Base-by-base conservation (phyloP, 768 basidiomycete species). In the Termitomyces sp. region DNA sequence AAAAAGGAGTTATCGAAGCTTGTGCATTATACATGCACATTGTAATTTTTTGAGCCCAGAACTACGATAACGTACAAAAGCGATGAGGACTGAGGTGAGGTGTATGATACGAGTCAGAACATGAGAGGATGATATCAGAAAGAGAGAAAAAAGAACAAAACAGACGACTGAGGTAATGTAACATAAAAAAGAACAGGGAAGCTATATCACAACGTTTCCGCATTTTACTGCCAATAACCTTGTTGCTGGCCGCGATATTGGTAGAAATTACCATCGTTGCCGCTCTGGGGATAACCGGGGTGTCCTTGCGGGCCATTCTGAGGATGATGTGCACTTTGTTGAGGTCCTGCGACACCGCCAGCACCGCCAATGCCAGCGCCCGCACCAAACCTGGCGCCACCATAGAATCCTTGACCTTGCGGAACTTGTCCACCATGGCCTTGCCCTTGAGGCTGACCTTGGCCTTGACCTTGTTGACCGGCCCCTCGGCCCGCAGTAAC, bases 181-280 rank as follows among this genome's bases (percentile, higher is more conserved):
- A 54, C 44, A 57, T 36, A 33, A 38, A 61, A 53, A 57, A 51
- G 57, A 59, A 58, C 9, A 51, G 42, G 44, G 52, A 56, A 55
- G 56, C 52, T 53, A 61, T 52, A 56, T 54, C 47, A 63, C 13
- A 46, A 22, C 42, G 49, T 50, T 5, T 38, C 43, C 20, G 51
- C 57, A 43, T 53, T 42, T 69, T 77, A 85, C 70, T 86, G 81
- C 82, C 84, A 85, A 73, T 85, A 81, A 56, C 75, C 76, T 67
- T 80, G 82, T 65, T 82, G 83, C 66, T 81, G 85, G 68, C 85
- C 77, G 69, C 86, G 87, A 68, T 89, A 89, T 61, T 82, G 81
- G 68, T 91, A 90, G 68, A 88, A 91, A 64, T 74, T 79, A 14
- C 75, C 84, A 47, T 89, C 87, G 51, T 78, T 84, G 50, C 76